Conservation (phyloP, 306 rosid species). For the Pachyrhizus erosus region DNA sequence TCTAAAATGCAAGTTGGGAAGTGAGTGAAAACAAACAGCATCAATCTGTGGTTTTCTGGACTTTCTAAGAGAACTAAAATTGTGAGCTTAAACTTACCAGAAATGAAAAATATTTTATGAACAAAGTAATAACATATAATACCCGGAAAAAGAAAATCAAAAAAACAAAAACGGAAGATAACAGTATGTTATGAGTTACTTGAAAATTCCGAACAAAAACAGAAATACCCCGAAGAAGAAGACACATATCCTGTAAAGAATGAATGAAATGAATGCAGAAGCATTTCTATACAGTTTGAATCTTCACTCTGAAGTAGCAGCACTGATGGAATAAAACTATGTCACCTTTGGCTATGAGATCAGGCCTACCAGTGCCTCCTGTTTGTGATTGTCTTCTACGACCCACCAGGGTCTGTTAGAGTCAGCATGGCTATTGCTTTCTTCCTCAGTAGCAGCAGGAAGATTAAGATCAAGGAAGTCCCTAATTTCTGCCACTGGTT, state of each 20-base stretch:
- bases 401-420: conserved; percentile 66
- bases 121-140: conserved; percentile 32
- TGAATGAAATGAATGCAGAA: conserved; percentile 70
- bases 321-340: conserved; percentile 23
- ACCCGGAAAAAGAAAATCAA: not conserved
- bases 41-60: not conserved
- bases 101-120: conserved; percentile 46
- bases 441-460: conserved; percentile 82
- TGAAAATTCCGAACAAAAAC: conserved; percentile 49
- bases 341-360: conserved; percentile 48
- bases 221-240: conserved; percentile 49
- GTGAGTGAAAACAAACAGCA: conserved; percentile 39
- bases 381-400: conserved; percentile 53
- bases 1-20: conserved; percentile 21
- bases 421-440: conserved; percentile 50
- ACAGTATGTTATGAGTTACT: conserved; percentile 34
- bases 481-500: conserved; percentile 64
- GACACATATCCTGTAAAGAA: conserved; percentile 64
- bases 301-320: conserved; percentile 47
- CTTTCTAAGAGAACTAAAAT: conserved; percentile 41
- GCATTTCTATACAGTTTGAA: conserved; percentile 60
- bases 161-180: not conserved
- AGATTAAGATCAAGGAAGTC: conserved; percentile 91
- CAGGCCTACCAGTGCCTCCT: conserved; percentile 56
- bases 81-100: conserved; percentile 23